These are phyloP conservation scores for Diplodia mutila DNA, from an alignment of 2,329 filamentous ascomycete species.

Conservation along the genomic window DNA sequence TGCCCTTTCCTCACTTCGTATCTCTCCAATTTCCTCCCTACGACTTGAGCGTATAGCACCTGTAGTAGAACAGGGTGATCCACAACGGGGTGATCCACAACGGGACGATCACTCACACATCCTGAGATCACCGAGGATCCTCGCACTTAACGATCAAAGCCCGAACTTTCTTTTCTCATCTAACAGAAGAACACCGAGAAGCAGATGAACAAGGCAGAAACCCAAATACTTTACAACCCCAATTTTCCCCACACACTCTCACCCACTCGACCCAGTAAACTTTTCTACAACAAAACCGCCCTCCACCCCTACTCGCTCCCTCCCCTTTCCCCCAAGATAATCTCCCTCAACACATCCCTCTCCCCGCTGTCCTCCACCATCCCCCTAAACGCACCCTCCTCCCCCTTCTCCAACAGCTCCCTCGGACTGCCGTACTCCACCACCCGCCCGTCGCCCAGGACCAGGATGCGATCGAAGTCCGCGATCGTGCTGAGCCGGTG, in stretches of 20 bases:
- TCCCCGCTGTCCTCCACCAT: slow-evolving; percentile 26
- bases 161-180: neutral
- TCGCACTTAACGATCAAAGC: neutral
- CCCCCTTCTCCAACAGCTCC: slow-evolving; percentile 8
- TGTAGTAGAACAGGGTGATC: too few species aligned
- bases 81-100: neutral
- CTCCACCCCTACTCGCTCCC: neutral
- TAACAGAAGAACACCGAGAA: neutral
- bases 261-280: too few species aligned
- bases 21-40: too few species aligned
- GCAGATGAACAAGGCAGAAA: neutral
- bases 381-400: slow-evolving; percentile 18
- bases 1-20: too few species aligned
- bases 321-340: slow-evolving; percentile 19
- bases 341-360: neutral
- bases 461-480: slow-evolving; percentile 34
- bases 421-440: slow-evolving; percentile 30
- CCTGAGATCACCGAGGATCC: neutral
- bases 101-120: neutral
- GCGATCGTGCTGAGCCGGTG: slow-evolving; percentile 35
- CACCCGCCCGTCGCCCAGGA: slow-evolving; percentile 33
- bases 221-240: neutral
- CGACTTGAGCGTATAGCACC: too few species aligned
- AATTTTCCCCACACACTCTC: neutral
- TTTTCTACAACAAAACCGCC: neutral